phyloP scores from a whole-genome alignment of 2,329 filamentous ascomycete species.

The Plenodomus lindquistii region DNA sequence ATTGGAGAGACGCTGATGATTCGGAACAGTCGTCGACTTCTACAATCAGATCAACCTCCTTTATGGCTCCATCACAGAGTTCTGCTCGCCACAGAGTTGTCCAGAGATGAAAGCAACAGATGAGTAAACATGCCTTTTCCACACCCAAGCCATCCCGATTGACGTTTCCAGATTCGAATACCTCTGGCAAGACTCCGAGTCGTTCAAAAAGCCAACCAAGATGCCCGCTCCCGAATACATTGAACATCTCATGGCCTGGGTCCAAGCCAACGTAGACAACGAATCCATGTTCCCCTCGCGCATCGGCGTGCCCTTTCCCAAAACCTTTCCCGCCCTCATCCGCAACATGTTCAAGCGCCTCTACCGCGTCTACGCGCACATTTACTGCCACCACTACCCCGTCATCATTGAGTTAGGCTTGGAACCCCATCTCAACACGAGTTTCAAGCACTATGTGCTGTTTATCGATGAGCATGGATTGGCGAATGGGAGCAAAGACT shows the following conservation, averaged over 20 bases:
- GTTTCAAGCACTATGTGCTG: constrained; percentile 99
- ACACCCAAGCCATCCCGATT: neutral
- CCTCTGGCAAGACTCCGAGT: constrained; percentile 95
- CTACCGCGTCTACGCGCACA: constrained; percentile 95
- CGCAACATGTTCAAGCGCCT: constrained; percentile 99
- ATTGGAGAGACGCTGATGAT: constrained; percentile 12
- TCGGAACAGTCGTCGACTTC: constrained; percentile 87
- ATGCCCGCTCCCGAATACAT: constrained; percentile 98
- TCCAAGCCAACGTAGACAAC: constrained; percentile 93
- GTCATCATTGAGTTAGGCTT: constrained; percentile 93
- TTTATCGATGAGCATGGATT: constrained; percentile 97
- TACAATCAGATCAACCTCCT: constrained; percentile 99
- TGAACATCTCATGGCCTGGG: constrained; percentile 96
- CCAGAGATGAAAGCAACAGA: constrained; percentile 99
- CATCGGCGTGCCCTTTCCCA: constrained; percentile 91
- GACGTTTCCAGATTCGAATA: constrained; percentile 78
- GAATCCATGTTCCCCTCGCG: constrained; percentile 93
- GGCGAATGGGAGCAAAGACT: constrained; percentile 86
- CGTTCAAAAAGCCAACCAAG: constrained; percentile 94
- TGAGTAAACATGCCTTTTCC: constrained; percentile 65
- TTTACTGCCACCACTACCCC: constrained; percentile 98
- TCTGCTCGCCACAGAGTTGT: constrained; percentile 95
- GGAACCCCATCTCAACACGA: constrained; percentile 96
- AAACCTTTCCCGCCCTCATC: constrained; percentile 88
- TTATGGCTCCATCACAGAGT: constrained; percentile 98